Conservation (phyloP, 1,284 basidiomycete genomes). For the Ceratobasidium sp. region DNA sequence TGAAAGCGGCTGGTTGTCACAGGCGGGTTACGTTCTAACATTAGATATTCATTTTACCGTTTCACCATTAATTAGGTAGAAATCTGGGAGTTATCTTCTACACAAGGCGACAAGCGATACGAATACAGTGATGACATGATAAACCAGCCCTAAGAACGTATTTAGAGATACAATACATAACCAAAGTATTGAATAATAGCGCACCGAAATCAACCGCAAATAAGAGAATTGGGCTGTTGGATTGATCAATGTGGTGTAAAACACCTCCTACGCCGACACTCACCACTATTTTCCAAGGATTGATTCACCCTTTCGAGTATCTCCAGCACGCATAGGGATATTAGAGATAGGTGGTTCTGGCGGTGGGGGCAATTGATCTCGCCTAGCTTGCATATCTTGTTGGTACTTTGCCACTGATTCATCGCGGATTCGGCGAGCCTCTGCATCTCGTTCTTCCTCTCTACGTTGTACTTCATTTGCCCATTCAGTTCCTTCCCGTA, state of each 20-base stretch:
- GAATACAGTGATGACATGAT: background rate
- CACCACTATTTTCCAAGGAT: constrained; percentile 32
- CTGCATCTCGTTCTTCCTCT: constrained; percentile 39
- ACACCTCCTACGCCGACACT: background rate
- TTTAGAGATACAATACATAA: background rate
- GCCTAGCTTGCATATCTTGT: constrained; percentile 22
- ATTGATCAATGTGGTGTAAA: background rate
- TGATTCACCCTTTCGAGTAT: constrained; percentile 7
- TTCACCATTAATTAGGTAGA: background rate
- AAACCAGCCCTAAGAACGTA: background rate
- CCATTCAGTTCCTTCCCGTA: constrained; percentile 39
- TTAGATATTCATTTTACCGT: background rate
- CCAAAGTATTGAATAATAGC: background rate
- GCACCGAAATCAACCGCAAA: background rate
- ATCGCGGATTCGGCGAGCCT: constrained; percentile 26
- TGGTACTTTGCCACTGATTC: constrained; percentile 41
- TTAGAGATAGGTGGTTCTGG: constrained; percentile 5
- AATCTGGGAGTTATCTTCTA: background rate
- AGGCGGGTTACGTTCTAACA: background rate
- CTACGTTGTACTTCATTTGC: constrained; percentile 38
- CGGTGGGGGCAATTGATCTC: constrained; percentile 17
- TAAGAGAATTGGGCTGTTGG: background rate
- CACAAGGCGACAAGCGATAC: background rate
- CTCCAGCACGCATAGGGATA: background rate
- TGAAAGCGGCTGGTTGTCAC: background rate